Base-by-base conservation (phyloP, 257 asterid genomes). In the Avicennia marina region DNA sequence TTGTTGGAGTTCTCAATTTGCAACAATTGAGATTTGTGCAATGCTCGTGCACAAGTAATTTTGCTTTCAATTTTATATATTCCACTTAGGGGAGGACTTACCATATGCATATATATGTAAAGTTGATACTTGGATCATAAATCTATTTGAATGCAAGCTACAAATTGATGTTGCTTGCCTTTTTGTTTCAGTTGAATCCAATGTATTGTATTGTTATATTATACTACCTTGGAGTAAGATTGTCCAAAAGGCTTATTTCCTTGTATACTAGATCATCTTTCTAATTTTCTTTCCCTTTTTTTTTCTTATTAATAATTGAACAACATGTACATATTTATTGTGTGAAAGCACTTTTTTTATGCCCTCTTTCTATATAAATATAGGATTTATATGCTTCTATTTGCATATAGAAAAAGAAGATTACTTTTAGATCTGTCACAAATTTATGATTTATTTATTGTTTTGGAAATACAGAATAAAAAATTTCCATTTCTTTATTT, bases 21-120 rank as follows among this genome's bases (percentile, higher is more conserved):
- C 11, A 32, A n/a, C 17, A 31, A 21, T 58, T 58, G 72, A 58
- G 72, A 66, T 58, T 40, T 15, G 63, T 52, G 70, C 69, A 18
- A 13, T 50, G 38, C 43, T 20, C 69, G 56, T 12, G 55, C 34
- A n/a, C 39, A n/a, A 42, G n/a, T n/a, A n/a, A n/a, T n/a, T 25
- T 33, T 53, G 39, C 60, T 17, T 51, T 52, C 31, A 26, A 17
- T 31, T 39, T 20, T 9, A 26, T 22, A 11, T 63, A 2, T 10
- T 9, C 21, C 15, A 29, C 34, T 32, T 41, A 26, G 61, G n/a
- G 46, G n/a, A n/a, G 33, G n/a, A 29, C 18, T 11, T 44, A 33
- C 56, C n/a, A n/a, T n/a, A n/a, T n/a, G n/a, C n/a, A n/a, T n/a
- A n/a, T 43, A 33, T 27, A 36, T 53, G 10, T 36, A 32, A 33